Conservation (phyloP, 176 grass and related monocot species). For the Oryza glumipatula region DNA sequence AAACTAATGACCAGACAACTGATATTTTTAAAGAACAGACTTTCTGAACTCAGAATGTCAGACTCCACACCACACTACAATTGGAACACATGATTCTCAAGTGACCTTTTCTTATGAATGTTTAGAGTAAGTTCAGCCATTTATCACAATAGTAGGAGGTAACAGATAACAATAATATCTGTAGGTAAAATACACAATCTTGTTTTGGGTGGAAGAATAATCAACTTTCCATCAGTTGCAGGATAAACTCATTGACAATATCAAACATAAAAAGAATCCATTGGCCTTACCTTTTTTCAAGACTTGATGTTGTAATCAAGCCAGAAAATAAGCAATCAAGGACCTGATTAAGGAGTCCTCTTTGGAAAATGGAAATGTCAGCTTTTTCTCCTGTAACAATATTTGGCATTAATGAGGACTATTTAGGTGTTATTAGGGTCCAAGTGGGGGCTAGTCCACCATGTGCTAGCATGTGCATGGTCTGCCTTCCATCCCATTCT, state of each 20-base stretch:
- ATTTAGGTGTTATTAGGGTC: slow-evolving; percentile 47
- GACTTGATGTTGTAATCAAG: not conserved
- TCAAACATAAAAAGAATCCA: not conserved
- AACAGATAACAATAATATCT: not conserved
- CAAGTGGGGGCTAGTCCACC: slow-evolving; percentile 45
- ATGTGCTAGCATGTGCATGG: slow-evolving; percentile 62
- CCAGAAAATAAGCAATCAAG: not conserved
- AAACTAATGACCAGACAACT: not conserved
- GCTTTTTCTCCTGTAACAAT: slow-evolving; percentile 20
- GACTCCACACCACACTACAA: not conserved
- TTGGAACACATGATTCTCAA: not conserved
- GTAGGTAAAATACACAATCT: not conserved
- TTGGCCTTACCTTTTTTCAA: not conserved
- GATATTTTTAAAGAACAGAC: not conserved
- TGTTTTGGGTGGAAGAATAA: not conserved
- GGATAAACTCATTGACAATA: not conserved
- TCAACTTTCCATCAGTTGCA: not conserved
- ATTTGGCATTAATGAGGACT: slow-evolving; percentile 42
- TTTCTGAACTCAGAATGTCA: not conserved
- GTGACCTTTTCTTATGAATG: slow-evolving; percentile 9
- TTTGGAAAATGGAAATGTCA: not conserved
- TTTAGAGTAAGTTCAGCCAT: not conserved
- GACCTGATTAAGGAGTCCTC: slow-evolving; percentile 1
- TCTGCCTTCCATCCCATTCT: slow-evolving; percentile 41
- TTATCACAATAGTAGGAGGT: not conserved